These are phyloP conservation scores for Suillus subluteus DNA, from an alignment of 768 basidiomycete genomes.

Conservation along the genomic window DNA sequence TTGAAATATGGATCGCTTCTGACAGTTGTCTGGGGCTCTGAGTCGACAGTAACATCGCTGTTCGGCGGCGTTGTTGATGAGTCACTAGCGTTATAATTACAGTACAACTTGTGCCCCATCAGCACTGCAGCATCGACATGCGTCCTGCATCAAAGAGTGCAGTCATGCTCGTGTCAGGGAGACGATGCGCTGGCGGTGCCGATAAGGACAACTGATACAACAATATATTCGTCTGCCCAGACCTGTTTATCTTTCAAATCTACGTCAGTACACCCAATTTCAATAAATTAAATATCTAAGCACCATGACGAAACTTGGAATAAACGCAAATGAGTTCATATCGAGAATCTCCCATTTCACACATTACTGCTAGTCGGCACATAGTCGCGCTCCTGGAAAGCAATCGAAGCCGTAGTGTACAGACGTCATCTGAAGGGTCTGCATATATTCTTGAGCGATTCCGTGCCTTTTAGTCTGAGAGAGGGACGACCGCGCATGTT, in stretches of 20 bases:
- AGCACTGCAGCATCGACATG: too few relatives aligned
- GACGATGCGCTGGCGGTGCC: too few relatives aligned
- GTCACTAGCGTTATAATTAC: too few relatives aligned
- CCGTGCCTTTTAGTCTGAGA: constrained; percentile 59
- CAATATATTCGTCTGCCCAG: neutral
- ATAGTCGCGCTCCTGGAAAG: neutral
- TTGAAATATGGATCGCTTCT: too few relatives aligned
- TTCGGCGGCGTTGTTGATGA: too few relatives aligned
- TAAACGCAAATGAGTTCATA: neutral
- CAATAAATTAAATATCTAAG: neutral
- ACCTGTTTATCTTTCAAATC: neutral
- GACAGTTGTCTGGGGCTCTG: too few relatives aligned
- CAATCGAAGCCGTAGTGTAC: constrained; percentile 14
- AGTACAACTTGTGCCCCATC: too few relatives aligned
- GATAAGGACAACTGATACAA: neutral
- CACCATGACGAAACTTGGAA: neutral
- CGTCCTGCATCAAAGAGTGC: too few relatives aligned
- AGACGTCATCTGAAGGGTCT: constrained; percentile 58
- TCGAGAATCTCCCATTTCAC: neutral
- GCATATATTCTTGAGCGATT: constrained; percentile 57
- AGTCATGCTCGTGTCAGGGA: too few relatives aligned
- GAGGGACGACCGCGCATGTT: constrained; percentile 78
- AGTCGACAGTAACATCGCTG: too few relatives aligned
- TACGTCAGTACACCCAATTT: neutral
- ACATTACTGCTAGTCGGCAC: neutral